phyloP scores from a whole-genome alignment of 176 grass and related monocot genomes.

The Oryza officinalis region DNA sequence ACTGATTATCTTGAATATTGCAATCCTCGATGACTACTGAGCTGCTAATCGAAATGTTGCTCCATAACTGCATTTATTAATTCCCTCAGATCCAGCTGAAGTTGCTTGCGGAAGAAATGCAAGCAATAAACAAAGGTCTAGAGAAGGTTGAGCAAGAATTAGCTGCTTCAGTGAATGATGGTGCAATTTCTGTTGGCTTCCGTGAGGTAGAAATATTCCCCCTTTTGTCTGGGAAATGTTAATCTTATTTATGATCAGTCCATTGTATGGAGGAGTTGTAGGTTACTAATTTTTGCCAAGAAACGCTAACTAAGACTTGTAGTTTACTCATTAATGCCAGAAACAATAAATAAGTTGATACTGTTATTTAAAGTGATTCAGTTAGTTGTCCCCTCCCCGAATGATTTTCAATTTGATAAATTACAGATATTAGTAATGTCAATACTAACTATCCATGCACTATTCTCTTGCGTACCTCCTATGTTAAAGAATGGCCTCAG shows the following conservation, averaged over 20 bases:
- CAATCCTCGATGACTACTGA: slow-evolving; percentile 28
- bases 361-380: background rate
- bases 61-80: slow-evolving; percentile 35
- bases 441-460: background rate
- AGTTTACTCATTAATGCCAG: background rate
- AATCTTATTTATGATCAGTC: slow-evolving; percentile 2
- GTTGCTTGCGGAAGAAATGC: slow-evolving; percentile 93
- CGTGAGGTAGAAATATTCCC: slow-evolving; percentile 53
- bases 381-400: background rate
- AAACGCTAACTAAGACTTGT: background rate
- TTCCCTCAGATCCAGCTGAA: slow-evolving; percentile 84
- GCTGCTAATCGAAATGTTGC: slow-evolving; percentile 40
- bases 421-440: background rate
- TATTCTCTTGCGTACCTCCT: background rate
- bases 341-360: slow-evolving; percentile 1
- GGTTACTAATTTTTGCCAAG: slow-evolving; percentile 1
- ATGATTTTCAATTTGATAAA: slow-evolving; percentile 16
- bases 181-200: slow-evolving; percentile 69
- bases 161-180: slow-evolving; percentile 78
- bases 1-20: slow-evolving; percentile 7
- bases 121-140: slow-evolving; percentile 98
- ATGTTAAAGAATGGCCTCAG: slow-evolving; percentile 15
- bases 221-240: slow-evolving; percentile 17
- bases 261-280: slow-evolving; percentile 13
- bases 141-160: slow-evolving; percentile 97